Conservation (phyloP, 768 basidiomycete genomes). For the Russula sp. region DNA sequence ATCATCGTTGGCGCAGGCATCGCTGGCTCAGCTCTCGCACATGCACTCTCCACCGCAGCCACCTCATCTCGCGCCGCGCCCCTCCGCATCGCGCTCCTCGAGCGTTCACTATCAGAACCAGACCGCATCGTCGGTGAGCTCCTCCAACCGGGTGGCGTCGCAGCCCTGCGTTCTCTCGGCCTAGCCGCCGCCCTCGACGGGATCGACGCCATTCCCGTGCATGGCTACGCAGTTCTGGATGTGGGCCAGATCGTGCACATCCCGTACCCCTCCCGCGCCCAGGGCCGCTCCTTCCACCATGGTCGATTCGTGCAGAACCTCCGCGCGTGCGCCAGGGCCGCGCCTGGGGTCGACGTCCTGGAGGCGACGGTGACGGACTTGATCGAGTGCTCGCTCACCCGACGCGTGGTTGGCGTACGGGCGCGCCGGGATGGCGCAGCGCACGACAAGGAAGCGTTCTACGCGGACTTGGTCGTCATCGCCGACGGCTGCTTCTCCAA, state of each 20-base stretch:
- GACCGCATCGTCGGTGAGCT: slow-evolving; percentile 98
- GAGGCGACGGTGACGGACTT: slow-evolving; percentile 82
- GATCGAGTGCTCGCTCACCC: slow-evolving; percentile 48
- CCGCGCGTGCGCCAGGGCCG: slow-evolving; percentile 55
- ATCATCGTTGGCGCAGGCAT: slow-evolving; percentile 91
- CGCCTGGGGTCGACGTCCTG: slow-evolving; percentile 66
- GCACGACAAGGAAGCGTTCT: slow-evolving; percentile 50
- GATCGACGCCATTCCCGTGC: slow-evolving; percentile 79
- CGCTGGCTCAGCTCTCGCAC: slow-evolving; percentile 82
- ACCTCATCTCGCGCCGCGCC: slow-evolving; percentile 41
- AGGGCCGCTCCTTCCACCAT: slow-evolving; percentile 91
- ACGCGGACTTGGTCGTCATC: slow-evolving; percentile 75
- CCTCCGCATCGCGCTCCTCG: slow-evolving; percentile 76
- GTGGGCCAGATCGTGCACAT: slow-evolving; percentile 70
- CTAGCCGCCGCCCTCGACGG: slow-evolving; percentile 68
- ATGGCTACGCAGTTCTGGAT: slow-evolving; percentile 82
- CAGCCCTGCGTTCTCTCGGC: slow-evolving; percentile 70
- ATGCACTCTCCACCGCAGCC: slow-evolving; percentile 64
- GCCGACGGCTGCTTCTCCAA: slow-evolving; percentile 97
- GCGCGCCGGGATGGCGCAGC: slow-evolving; percentile 38
- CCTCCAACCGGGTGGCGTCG: slow-evolving; percentile 87
- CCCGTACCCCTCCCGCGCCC: slow-evolving; percentile 69
- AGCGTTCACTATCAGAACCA: slow-evolving; percentile 87
- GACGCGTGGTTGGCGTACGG: slow-evolving; percentile 60
- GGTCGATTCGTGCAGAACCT: slow-evolving; percentile 82